phyloP scores from a whole-genome alignment of 805 yeast genomes.

The Suhomyces tanzawaensis region DNA sequence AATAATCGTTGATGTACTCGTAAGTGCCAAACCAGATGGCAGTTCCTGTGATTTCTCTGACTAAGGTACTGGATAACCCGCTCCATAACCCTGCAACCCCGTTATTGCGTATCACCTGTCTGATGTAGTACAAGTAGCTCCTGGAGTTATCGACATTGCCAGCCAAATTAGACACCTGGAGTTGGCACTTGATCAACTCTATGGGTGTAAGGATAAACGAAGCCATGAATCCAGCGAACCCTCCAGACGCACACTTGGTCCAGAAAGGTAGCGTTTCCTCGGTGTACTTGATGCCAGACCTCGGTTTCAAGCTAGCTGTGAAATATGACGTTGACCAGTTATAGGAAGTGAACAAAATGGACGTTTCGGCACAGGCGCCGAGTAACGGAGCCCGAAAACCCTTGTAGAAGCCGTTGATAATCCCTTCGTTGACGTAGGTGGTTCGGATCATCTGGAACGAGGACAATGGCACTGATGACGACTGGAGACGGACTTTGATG shows the following conservation, averaged over 20 bases:
- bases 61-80: constrained; percentile 78
- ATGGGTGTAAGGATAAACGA: constrained; percentile 86
- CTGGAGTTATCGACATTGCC: constrained; percentile 25
- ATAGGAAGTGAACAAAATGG: constrained; percentile 71
- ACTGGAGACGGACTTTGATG: constrained; percentile 81
- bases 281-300: constrained; percentile 1
- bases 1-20: constrained; percentile 49
- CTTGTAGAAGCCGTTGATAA: constrained; percentile 67
- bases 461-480: constrained; percentile 46
- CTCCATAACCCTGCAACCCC: constrained; percentile 82
- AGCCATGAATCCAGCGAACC: constrained; percentile 76
- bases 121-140: constrained; percentile 30
- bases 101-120: constrained; percentile 40
- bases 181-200: constrained; percentile 84
- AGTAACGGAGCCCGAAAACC: constrained; percentile 79
- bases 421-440: constrained; percentile 68
- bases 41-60: constrained; percentile 86
- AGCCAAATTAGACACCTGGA: constrained; percentile 60
- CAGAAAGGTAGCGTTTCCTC: constrained; percentile 36
- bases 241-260: constrained; percentile 66
- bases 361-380: constrained; percentile 90
- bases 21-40: constrained; percentile 94
- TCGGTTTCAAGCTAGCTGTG: constrained; percentile 9
- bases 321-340: constrained; percentile 36
- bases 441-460: constrained; percentile 64